phyloP scores from a whole-genome alignment of 1,139 yeast genomes.

The Sugiyamaella paludigena region DNA sequence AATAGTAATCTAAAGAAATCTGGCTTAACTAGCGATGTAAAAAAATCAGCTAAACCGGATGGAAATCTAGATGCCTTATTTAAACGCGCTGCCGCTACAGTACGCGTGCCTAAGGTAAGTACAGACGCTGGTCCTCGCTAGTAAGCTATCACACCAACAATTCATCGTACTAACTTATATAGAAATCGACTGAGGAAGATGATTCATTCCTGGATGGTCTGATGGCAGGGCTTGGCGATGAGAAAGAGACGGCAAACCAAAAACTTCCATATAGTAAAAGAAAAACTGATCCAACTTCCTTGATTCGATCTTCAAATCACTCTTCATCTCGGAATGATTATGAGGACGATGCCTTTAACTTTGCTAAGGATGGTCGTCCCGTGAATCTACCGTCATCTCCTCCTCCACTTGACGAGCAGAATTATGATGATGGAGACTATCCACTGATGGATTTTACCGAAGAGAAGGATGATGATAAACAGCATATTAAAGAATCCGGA shows the following conservation, averaged over 20 bases:
- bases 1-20: constrained; percentile 18
- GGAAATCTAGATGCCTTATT: constrained; percentile 23
- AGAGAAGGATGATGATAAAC: background rate
- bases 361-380: background rate
- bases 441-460: background rate
- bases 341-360: constrained; percentile 2
- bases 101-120: constrained; percentile 9
- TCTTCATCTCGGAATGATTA: background rate
- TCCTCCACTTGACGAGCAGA: constrained; percentile 11
- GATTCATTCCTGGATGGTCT: constrained; percentile 34
- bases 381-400: constrained; percentile 14
- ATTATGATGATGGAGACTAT: constrained; percentile 15
- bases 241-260: background rate
- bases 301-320: background rate
- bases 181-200: constrained; percentile 29
- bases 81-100: constrained; percentile 26
- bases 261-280: background rate
- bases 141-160: constrained; percentile 12
- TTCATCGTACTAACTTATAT: constrained; percentile 4
- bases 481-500: background rate
- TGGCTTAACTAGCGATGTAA: constrained; percentile 15
- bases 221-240: constrained; percentile 27
- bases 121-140: background rate
- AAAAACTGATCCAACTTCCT: background rate
- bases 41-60: constrained; percentile 26